Percentiles rank a stretch among this genome's conserved stretches.
Conservation (phyloP, 371 early-diverging fungal genomes). For the Lichtheimia ramosa region DNA sequence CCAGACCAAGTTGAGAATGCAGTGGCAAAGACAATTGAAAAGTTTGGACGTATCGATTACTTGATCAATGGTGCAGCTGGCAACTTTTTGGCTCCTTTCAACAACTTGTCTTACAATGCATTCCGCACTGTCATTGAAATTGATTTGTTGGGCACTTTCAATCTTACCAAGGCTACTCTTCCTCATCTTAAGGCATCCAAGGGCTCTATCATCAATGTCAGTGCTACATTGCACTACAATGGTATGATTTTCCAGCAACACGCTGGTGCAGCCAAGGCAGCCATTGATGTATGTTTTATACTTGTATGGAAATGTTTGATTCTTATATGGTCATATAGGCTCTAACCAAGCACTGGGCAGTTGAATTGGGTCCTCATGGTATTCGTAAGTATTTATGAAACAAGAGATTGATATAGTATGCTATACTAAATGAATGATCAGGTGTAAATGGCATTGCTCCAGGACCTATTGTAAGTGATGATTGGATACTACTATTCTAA, state of each 20-base stretch:
- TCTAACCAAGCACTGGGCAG: conserved; percentile 55
- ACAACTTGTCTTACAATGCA: conserved; percentile 70
- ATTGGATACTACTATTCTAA: not conserved
- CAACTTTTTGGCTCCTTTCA: conserved; percentile 75
- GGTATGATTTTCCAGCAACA: conserved; percentile 59
- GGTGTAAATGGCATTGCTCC: conserved; percentile 43
- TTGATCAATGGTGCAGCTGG: conserved; percentile 72
- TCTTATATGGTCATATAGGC: conserved; percentile 23
- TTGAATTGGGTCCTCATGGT: conserved; percentile 52
- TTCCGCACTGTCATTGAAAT: conserved; percentile 69
- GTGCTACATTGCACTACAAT: conserved; percentile 66
- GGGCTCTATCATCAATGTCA: conserved; percentile 69
- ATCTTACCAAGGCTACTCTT: conserved; percentile 74
- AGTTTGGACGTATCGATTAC: conserved; percentile 72
- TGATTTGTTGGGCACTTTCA: conserved; percentile 63
- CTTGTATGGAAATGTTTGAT: not conserved
- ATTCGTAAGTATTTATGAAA: conserved; percentile 28
- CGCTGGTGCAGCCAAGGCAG: conserved; percentile 53
- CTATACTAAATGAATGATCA: not conserved
- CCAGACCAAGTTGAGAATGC: conserved; percentile 64
- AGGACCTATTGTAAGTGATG: conserved; percentile 39
- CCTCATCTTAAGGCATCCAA: conserved; percentile 69
- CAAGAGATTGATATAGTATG: not conserved
- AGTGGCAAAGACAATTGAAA: conserved; percentile 59
- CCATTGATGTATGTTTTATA: conserved; percentile 28